These are phyloP conservation scores for Bonia amplexicaulis DNA, from an alignment of 176 grass and related monocot genomes.

Conservation along the genomic window DNA sequence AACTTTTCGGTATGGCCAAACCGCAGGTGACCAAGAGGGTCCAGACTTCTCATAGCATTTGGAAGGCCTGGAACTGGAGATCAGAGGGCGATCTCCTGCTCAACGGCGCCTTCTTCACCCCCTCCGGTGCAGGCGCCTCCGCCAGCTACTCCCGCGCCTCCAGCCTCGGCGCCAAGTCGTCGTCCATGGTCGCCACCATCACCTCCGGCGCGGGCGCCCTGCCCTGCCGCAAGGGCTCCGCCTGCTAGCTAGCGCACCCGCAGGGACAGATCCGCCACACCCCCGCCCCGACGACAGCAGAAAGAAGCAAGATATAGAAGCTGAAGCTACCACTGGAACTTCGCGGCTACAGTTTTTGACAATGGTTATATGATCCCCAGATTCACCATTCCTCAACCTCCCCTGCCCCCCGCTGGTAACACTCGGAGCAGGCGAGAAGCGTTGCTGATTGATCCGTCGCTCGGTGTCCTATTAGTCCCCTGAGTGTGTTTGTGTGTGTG, in stretches of 20 bases:
- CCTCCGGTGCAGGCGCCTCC: slow-evolving; percentile 62
- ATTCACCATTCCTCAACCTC: slow-evolving; percentile 68
- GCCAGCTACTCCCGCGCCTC: slow-evolving; percentile 80
- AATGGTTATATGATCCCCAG: slow-evolving; percentile 33
- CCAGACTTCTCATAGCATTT: slow-evolving; percentile 29
- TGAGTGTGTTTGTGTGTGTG: slow-evolving; percentile 30
- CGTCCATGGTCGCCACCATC: slow-evolving; percentile 76
- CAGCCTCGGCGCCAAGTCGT: slow-evolving; percentile 84
- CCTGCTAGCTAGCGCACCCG: slow-evolving; percentile 39
- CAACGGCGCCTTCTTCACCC: slow-evolving; percentile 82
- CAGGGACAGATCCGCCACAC: not conserved
- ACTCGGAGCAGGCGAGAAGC: slow-evolving; percentile 82
- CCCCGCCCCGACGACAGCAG: not conserved
- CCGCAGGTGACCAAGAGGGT: slow-evolving; percentile 79
- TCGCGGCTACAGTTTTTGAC: slow-evolving; percentile 56
- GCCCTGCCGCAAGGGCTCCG: slow-evolving; percentile 37
- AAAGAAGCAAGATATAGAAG: slow-evolving; percentile 51
- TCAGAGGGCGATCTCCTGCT: slow-evolving; percentile 77
- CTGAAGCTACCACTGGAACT: slow-evolving; percentile 25
- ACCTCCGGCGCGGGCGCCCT: slow-evolving; percentile 53
- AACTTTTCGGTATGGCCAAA: not conserved
- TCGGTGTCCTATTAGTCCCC: slow-evolving; percentile 49
- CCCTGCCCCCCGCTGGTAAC: slow-evolving; percentile 50
- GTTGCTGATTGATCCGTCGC: slow-evolving; percentile 75
- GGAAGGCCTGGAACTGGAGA: slow-evolving; percentile 92